phyloP scores from a whole-genome alignment of 1,284 basidiomycete species.

The Malassezia psittaci region DNA sequence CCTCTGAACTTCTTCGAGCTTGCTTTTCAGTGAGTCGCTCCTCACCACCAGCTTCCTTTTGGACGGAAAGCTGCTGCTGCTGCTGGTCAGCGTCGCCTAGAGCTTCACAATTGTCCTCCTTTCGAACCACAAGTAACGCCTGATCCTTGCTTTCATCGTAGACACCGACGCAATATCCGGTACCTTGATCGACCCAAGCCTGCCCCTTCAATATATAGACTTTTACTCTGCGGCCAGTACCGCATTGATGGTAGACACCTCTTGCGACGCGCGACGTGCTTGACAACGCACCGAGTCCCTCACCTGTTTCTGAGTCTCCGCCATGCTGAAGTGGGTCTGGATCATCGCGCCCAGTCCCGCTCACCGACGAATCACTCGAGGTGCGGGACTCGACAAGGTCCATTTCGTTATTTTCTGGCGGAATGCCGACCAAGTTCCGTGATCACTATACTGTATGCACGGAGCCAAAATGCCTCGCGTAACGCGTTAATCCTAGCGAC shows the following conservation, averaged over 20 bases:
- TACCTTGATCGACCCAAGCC: slow-evolving; percentile 42
- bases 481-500: no score
- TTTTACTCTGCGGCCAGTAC: slow-evolving; percentile 43
- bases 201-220: slow-evolving; percentile 44
- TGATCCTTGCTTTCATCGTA: slow-evolving; percentile 43
- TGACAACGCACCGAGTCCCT: not conserved
- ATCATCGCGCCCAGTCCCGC: no score
- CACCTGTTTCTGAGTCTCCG: no score
- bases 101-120: slow-evolving; percentile 37
- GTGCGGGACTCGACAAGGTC: no score
- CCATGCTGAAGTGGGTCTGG: no score
- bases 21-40: no score
- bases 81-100: slow-evolving; percentile 25
- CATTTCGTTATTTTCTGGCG: no score
- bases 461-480: no score
- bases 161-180: slow-evolving; percentile 46
- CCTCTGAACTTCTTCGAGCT: no score
- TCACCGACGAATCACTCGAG: no score
- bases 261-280: slow-evolving; percentile 36
- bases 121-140: slow-evolving; percentile 40
- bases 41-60: slow-evolving; percentile 35
- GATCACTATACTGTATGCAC: no score
- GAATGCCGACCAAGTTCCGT: no score
- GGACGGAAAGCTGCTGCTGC: slow-evolving; percentile 14
- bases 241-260: slow-evolving; percentile 44